Evolutionary conservation across 805 yeast genomes (phyloP), one percentile per base, ranked within the genome.

Genomic region (Pichia heedii): DNA sequence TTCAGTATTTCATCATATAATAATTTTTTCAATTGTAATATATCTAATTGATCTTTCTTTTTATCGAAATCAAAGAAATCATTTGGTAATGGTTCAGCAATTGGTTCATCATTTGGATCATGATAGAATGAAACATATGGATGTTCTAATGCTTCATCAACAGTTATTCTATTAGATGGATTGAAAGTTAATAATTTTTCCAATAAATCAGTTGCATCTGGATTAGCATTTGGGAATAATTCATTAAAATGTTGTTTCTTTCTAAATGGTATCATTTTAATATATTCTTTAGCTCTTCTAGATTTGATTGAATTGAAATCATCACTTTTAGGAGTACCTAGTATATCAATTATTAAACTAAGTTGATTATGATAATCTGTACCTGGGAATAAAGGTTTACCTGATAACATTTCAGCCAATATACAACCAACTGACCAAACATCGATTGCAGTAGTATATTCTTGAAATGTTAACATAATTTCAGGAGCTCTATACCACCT

Each of bases 401-500:
- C 93, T 35, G 81, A 71, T 21, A 90, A 67, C 76, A 90, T 75
- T 60, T 90, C 97, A 0, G 96, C 97, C 44, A 90, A 68, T 33
- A 90, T 90, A 64, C 97, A 90, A 5, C 97, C 97, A 20, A 88
- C 95, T 2, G 95, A 83, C 97, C 97, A 90, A 27, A 90, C 79
- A 63, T 90, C 97, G 56, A 90, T 90, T 30, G 96, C 96, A 33
- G 90, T 84, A 22, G 96, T 84, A 66, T 90, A 90, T 55, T 84
- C 86, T 50, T 88, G 90, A 55, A 89, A 87, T 13, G 96, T 87
- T 40, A 90, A 72, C 97, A 90, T 90, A 60, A 90, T 88, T 56
- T 90, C 97, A 0, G 97, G 97, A 0, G 97, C 97, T 44, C 97
- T 71, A 63, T 90, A 90, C 97, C 97, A 90, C 51, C 97, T 70